Evolutionary conservation across 1,284 basidiomycete genomes (phyloP).

Genomic region (Inonotus obliquus): DNA sequence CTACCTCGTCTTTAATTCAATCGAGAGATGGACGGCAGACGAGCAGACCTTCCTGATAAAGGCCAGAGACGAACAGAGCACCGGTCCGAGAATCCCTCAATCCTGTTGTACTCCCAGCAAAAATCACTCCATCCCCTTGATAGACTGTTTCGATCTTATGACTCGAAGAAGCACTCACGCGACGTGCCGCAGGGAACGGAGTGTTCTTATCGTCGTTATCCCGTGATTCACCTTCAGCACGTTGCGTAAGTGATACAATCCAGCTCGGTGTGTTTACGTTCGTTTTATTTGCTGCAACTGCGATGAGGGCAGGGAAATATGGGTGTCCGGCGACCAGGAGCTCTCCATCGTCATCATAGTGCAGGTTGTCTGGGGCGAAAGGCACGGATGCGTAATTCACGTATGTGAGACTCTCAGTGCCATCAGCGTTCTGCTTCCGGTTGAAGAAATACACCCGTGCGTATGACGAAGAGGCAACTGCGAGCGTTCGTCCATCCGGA

Average conservation of each 20-base stretch:
- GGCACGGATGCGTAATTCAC: conserved; percentile 44
- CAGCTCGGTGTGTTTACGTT: conserved; percentile 45
- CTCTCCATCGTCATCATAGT: conserved; percentile 40
- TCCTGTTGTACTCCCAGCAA: conserved; percentile 46
- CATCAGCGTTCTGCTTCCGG: conserved; percentile 34
- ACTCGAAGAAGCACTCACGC: conserved; percentile 33
- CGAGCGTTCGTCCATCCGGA: conserved; percentile 42
- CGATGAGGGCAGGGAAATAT: conserved; percentile 46
- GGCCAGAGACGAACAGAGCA: conserved; percentile 45
- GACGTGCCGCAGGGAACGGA: conserved; percentile 39
- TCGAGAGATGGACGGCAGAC: conserved; percentile 35
- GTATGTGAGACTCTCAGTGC: conserved; percentile 29
- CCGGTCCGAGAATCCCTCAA: conserved; percentile 45
- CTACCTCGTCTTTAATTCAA: neutral
- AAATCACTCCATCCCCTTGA: conserved; percentile 45
- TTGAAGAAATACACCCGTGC: conserved; percentile 47
- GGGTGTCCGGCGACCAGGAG: conserved; percentile 64
- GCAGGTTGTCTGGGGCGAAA: conserved; percentile 58
- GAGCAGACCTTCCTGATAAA: conserved; percentile 54
- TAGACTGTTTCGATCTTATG: conserved; percentile 52
- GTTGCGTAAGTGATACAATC: conserved; percentile 40
- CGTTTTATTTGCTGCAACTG: conserved; percentile 40
- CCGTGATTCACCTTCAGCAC: conserved; percentile 13
- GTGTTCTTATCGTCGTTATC: conserved; percentile 38
- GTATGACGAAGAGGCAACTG: conserved; percentile 50